Base-by-base conservation (phyloP, 768 basidiomycete genomes). In the Sarcodon aspratus region DNA sequence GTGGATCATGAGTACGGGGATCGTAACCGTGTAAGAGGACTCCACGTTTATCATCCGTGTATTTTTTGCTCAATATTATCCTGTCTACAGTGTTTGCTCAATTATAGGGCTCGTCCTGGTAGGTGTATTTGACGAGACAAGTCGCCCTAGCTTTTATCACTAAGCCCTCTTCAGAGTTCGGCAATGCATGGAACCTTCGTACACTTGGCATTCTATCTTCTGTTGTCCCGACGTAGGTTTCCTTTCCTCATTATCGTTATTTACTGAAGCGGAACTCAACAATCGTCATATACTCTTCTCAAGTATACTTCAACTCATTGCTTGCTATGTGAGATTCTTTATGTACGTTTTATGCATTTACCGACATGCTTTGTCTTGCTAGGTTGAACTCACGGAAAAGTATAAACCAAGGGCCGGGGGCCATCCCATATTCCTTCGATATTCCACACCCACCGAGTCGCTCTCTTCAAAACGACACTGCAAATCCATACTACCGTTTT, bases 261-360 rank as follows among this genome's bases (percentile, higher is more conserved):
- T n/a, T n/a, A n/a, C 48, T 18, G 27, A n/a, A 9, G 32, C 7
- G 32, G 9, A 8, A 13, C 12, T 46, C 33, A 13, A 11, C 32
- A n/a, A n/a, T n/a, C n/a, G n/a, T n/a, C n/a, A n/a, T 15, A 17
- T 45, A 18, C 17, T 15, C 32, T 46, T n/a, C 15, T 12, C 12
- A 6, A 64, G 63, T 63, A 13, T 65, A 65, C 45, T 57, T 60
- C 51, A 62, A 61, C 49, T 64, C 63, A 44, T 63, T 59, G 48
- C 53, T 65, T 21, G 61, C 63, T 11, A 64, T 64, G 63, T 62
- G 50, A 17, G 53, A 21, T n/a, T n/a, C n/a, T n/a, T n/a, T n/a
- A n/a, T n/a, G n/a, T n/a, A n/a, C n/a, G n/a, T n/a, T n/a, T n/a
- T n/a, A n/a, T n/a, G n/a, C n/a, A n/a, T n/a, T n/a, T n/a, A n/a